Evolutionary conservation across 78 protist genomes (phyloP).

Genomic region (Creolimax fragrantissima): DNA sequence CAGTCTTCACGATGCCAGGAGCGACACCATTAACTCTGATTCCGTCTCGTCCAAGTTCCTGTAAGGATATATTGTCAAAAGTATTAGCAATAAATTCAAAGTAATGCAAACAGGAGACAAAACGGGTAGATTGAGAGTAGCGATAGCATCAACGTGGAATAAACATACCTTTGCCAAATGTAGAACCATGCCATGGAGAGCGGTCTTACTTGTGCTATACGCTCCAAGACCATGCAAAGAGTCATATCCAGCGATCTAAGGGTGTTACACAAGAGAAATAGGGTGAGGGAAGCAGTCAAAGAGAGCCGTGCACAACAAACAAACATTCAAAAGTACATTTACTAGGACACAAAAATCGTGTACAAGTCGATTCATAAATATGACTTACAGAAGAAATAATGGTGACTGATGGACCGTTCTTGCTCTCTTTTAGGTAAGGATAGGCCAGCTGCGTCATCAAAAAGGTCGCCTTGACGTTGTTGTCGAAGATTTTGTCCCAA

Average conservation of each 20-base stretch:
- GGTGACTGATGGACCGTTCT: neutral
- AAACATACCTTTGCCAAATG: constrained; percentile 5
- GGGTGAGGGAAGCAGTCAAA: neutral
- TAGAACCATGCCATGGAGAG: constrained; percentile 32
- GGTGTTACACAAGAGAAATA: neutral
- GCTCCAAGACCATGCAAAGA: constrained; percentile 21
- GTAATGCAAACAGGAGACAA: too few species aligned
- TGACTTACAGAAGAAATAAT: neutral
- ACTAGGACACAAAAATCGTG: too few species aligned
- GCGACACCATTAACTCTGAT: constrained; percentile 43
- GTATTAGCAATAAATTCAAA: too few species aligned
- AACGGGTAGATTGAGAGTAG: too few species aligned
- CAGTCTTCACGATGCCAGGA: constrained; percentile 34
- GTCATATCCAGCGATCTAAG: neutral
- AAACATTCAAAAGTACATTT: too few species aligned
- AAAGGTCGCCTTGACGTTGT: constrained; percentile 20
- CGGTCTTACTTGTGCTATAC: constrained; percentile 34
- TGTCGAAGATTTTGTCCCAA: constrained; percentile 38
- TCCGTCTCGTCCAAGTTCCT: constrained; percentile 6
- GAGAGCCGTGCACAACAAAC: too few species aligned
- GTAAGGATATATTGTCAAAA: too few species aligned
- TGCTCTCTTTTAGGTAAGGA: neutral
- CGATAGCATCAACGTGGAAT: neutral
- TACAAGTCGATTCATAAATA: too few species aligned
- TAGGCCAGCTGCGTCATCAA: constrained; percentile 2